A percentile compares a stretch with the other conserved stretches of the same genome.
These are phyloP conservation scores for Colletotrichum horii DNA, from an alignment of 2,329 filamentous ascomycete genomes.

Conservation along the genomic window DNA sequence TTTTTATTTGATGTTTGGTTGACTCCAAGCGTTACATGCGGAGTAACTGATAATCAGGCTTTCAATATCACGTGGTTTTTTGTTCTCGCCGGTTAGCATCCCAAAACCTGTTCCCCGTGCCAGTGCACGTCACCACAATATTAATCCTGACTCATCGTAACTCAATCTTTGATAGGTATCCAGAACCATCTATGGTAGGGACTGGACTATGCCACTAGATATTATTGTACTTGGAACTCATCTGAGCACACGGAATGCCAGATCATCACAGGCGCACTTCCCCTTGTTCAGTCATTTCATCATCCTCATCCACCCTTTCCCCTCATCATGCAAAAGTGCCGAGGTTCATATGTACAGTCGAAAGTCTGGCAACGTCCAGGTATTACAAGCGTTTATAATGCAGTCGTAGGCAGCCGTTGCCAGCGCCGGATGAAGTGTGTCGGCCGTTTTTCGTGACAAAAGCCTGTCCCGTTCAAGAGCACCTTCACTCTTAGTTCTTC, in stretches of 20 bases:
- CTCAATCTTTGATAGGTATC: neutral
- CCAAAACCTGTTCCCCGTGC: neutral
- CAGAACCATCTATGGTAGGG: neutral
- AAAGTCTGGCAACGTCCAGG: neutral
- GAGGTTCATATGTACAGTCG: conserved; percentile 1
- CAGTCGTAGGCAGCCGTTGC: neutral
- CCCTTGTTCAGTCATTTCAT: neutral
- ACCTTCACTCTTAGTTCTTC: conserved; percentile 13
- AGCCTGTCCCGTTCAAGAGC: neutral
- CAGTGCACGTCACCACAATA: neutral
- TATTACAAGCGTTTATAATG: conserved; percentile 4
- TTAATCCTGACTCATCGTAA: neutral
- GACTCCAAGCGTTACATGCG: neutral
- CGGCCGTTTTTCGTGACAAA: neutral
- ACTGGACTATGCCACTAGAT: neutral
- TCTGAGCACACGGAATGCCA: neutral
- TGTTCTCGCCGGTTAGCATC: neutral
- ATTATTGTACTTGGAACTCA: neutral
- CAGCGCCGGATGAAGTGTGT: neutral
- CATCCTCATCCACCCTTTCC: neutral
- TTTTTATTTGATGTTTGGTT: neutral
- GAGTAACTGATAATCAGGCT: neutral
- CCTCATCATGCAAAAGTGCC: neutral
- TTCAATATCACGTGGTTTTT: neutral
- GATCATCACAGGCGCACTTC: neutral